These are phyloP conservation scores for Stereum hirsutum DNA, from an alignment of 1,284 basidiomycete species.

Conservation along the genomic window DNA sequence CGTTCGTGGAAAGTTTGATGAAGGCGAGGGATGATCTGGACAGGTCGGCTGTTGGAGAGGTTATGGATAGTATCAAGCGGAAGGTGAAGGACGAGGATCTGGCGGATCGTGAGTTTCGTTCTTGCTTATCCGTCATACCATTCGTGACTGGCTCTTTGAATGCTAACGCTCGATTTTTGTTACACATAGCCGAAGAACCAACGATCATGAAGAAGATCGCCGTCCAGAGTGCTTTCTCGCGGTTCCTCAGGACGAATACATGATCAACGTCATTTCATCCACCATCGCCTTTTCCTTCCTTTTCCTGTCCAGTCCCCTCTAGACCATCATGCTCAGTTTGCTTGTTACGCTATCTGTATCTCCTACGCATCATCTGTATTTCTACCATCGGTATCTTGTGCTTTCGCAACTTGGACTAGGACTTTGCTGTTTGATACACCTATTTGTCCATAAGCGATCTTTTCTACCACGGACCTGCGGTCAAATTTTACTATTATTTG, in stretches of 20 bases:
- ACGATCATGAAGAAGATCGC: conserved; percentile 84
- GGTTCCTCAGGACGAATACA: conserved; percentile 36
- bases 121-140: conserved; percentile 6
- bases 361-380: background rate
- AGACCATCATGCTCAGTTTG: background rate
- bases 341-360: background rate
- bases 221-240: conserved; percentile 65
- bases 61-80: conserved; percentile 90
- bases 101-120: conserved; percentile 63
- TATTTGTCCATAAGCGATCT: too few relatives aligned
- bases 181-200: conserved; percentile 67
- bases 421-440: too few relatives aligned
- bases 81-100: conserved; percentile 87
- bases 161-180: too few relatives aligned
- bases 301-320: background rate
- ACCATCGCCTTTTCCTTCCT: background rate
- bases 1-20: conserved; percentile 87
- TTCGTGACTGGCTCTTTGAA: too few relatives aligned
- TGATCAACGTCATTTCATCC: background rate
- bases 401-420: too few relatives aligned
- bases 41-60: conserved; percentile 76
- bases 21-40: conserved; percentile 89
- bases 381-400: background rate
- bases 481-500: too few relatives aligned
- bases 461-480: too few relatives aligned